phyloP scores from a whole-genome alignment of 805 yeast species.

The Cyberlindnera lachancei region DNA sequence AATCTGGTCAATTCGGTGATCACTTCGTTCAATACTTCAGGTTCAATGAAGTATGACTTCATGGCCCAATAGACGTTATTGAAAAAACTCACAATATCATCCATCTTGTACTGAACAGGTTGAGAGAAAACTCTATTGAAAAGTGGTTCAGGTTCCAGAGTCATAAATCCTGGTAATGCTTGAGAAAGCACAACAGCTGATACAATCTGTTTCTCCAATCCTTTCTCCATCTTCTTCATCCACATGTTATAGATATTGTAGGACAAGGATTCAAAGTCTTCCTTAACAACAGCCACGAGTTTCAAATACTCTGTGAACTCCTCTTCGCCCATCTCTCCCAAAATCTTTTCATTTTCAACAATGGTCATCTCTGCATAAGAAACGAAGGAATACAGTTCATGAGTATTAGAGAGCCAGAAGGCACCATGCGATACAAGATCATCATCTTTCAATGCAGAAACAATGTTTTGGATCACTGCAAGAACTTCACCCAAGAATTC shows the following conservation, averaged over 20 bases:
- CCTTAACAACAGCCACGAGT: slow-evolving; percentile 84
- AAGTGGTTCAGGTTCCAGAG: slow-evolving; percentile 74
- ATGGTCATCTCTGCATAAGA: slow-evolving; percentile 92
- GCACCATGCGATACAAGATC: slow-evolving; percentile 89
- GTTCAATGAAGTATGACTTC: slow-evolving; percentile 84
- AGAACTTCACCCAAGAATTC: slow-evolving; percentile 83
- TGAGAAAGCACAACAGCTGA: slow-evolving; percentile 95
- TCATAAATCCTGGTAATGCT: slow-evolving; percentile 91
- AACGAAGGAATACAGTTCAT: slow-evolving; percentile 90
- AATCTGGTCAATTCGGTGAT: slow-evolving; percentile 74
- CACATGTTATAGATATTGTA: slow-evolving; percentile 93
- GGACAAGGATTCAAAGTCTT: slow-evolving; percentile 87
- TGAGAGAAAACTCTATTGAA: slow-evolving; percentile 75
- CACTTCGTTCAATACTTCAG: slow-evolving; percentile 76
- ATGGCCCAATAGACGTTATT: slow-evolving; percentile 89
- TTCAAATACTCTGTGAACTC: slow-evolving; percentile 88
- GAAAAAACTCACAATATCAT: slow-evolving; percentile 83
- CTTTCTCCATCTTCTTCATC: slow-evolving; percentile 92
- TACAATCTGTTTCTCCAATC: slow-evolving; percentile 82
- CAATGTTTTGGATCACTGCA: slow-evolving; percentile 78
- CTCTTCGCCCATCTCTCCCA: slow-evolving; percentile 78
- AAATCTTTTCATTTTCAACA: slow-evolving; percentile 69
- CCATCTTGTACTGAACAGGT: slow-evolving; percentile 79
- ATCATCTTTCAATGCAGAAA: slow-evolving; percentile 72
- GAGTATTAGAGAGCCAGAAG: slow-evolving; percentile 95